These are phyloP conservation scores for Nemophila menziesii DNA, from an alignment of 257 asterid species.

Conservation along the genomic window DNA sequence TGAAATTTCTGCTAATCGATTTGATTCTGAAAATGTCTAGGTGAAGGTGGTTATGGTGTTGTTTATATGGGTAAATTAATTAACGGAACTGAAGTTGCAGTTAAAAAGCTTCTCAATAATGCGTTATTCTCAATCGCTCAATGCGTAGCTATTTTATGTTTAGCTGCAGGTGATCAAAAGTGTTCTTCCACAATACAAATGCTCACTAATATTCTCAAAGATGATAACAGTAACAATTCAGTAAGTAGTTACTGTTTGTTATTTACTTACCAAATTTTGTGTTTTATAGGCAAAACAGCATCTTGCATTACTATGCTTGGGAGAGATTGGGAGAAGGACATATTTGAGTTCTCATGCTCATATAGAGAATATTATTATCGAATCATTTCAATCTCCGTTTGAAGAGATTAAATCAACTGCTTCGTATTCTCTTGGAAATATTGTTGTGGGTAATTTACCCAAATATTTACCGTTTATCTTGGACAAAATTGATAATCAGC, in stretches of 20 bases:
- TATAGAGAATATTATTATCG: constrained; percentile 78
- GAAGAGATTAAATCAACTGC: too few species aligned
- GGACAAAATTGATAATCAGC: constrained; percentile 96
- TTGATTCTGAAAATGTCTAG: constrained; percentile 61
- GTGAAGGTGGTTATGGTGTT: constrained; percentile 97
- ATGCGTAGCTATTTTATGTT: too few species aligned
- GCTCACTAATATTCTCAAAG: constrained; percentile 89
- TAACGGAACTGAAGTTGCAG: constrained; percentile 89
- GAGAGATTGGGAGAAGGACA: too few species aligned
- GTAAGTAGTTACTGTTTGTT: too few species aligned
- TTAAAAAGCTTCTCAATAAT: constrained; percentile 86
- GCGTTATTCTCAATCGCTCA: too few species aligned
- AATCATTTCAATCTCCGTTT: constrained; percentile 91
- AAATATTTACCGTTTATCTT: constrained; percentile 88
- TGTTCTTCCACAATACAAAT: too few species aligned
- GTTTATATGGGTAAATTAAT: constrained; percentile 70
- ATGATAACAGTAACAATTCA: constrained; percentile 66
- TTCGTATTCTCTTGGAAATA: constrained; percentile 95
- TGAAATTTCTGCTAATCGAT: constrained; percentile 66
- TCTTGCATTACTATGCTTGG: too few species aligned
- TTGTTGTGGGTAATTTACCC: constrained; percentile 91
- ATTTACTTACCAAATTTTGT: constrained; percentile 3
- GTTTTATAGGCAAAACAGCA: constrained; percentile 72
- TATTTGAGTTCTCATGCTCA: constrained; percentile 81
- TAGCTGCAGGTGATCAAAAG: too few species aligned